Conservation (phyloP, 2,329 filamentous ascomycete genomes). For the Chrysoporthe puriensis region DNA sequence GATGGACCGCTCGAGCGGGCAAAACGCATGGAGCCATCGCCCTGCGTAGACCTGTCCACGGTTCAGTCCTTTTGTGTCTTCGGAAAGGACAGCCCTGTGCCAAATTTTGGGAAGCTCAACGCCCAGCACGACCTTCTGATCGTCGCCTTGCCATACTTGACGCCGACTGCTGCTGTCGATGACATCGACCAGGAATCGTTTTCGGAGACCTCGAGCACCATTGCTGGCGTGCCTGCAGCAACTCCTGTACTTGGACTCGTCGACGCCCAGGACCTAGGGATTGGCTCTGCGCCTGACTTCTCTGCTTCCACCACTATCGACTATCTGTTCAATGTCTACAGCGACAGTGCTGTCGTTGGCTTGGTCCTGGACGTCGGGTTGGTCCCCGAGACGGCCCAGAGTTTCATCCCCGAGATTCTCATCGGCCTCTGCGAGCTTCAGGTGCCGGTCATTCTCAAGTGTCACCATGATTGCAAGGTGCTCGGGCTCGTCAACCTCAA, state of each 20-base stretch:
- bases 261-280: constrained; percentile 28
- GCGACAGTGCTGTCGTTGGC: constrained; percentile 28
- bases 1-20: constrained; percentile 18
- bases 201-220: constrained; percentile 28
- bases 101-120: constrained; percentile 27
- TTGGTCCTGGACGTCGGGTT: constrained; percentile 28
- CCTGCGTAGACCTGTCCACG: constrained; percentile 25
- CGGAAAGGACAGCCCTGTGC: constrained; percentile 28
- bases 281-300: constrained; percentile 11
- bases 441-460: constrained; percentile 32
- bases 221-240: constrained; percentile 24
- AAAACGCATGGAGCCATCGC: constrained; percentile 23
- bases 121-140: constrained; percentile 30
- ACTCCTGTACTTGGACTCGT: constrained; percentile 29
- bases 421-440: constrained; percentile 25
- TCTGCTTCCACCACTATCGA: constrained; percentile 20
- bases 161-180: constrained; percentile 14
- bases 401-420: constrained; percentile 23
- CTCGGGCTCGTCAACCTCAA: constrained; percentile 36
- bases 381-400: constrained; percentile 11
- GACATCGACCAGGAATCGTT: constrained; percentile 25
- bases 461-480: constrained; percentile 31
- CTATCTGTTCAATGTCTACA: constrained; percentile 26
- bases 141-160: constrained; percentile 26
- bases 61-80: constrained; percentile 30